Evolutionary conservation across 495 filamentous ascomycete genomes (phyloP).

Genomic region (Podospora comata): DNA sequence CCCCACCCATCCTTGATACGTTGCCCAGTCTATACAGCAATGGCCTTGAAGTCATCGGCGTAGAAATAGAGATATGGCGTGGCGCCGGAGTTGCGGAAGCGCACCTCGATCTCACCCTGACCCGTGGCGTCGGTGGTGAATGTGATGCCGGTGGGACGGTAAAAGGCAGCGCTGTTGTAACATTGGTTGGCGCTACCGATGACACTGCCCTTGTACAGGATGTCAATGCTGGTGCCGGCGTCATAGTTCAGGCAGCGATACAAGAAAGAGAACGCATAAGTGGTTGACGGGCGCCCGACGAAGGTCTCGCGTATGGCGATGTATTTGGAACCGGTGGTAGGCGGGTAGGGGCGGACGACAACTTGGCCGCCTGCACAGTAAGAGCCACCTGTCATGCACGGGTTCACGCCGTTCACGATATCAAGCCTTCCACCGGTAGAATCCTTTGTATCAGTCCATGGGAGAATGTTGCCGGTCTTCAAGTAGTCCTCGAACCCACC

Average conservation of each 20-base stretch:
- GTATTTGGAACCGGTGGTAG: conserved; percentile 8
- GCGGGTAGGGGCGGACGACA: conserved; percentile 24
- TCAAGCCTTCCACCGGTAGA: conserved; percentile 19
- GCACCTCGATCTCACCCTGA: conserved; percentile 20
- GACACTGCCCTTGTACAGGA: conserved; percentile 10
- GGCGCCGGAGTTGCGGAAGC: conserved; percentile 16
- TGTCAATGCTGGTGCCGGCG: conserved; percentile 10
- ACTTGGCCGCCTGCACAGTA: conserved; percentile 22
- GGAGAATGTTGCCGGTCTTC: conserved; percentile 18
- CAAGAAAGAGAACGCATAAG: conserved; percentile 19
- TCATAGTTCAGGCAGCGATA: conserved; percentile 30
- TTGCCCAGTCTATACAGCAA: background rate
- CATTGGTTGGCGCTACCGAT: conserved; percentile 9
- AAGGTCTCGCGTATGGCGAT: conserved; percentile 15
- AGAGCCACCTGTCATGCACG: background rate
- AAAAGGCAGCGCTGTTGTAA: conserved; percentile 13
- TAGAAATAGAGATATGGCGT: conserved; percentile 23
- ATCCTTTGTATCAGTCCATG: conserved; percentile 14
- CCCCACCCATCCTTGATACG: background rate
- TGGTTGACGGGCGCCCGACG: conserved; percentile 19
- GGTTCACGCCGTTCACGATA: conserved; percentile 23
- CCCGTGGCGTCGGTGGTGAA: conserved; percentile 23
- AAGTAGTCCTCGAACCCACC: conserved; percentile 18
- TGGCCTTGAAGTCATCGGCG: conserved; percentile 27
- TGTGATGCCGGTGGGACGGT: conserved; percentile 13